A percentile compares a stretch with the other conserved stretches of the same genome.
phyloP scores from a whole-genome alignment of 306 rosid genomes.

The Prunus fruticosa region DNA sequence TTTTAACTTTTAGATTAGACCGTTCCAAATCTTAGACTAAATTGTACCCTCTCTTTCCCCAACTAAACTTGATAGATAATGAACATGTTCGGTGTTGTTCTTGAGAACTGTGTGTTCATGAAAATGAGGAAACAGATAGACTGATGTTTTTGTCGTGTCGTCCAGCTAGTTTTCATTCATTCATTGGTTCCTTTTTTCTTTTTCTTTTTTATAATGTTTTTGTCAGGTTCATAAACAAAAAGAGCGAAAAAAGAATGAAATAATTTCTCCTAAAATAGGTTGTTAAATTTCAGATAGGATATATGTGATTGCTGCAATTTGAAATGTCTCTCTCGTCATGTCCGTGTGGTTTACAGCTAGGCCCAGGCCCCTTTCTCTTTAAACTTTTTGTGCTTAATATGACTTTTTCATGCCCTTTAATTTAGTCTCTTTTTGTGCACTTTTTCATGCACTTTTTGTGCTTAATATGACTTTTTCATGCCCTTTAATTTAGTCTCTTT shows the following conservation, averaged over 20 bases:
- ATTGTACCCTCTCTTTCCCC: no score
- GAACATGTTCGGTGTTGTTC: no score
- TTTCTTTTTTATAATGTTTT: no score
- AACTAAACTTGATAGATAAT: no score
- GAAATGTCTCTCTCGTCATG: neutral
- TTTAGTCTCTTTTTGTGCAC: no score
- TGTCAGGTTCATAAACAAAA: neutral
- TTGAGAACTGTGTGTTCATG: no score
- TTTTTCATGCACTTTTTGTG: neutral
- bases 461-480: neutral
- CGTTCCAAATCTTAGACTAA: no score
- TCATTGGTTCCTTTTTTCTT: no score
- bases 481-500: no score
- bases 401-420: neutral
- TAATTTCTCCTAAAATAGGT: no score
- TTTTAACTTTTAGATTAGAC: no score
- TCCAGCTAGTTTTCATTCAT: neutral
- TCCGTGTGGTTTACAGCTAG: neutral
- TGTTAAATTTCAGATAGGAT: neutral
- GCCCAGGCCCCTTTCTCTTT: neutral
- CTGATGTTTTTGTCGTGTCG: neutral
- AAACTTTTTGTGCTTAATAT: neutral
- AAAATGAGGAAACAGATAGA: neutral
- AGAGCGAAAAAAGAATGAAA: no score
- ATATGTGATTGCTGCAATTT: neutral